These are phyloP conservation scores for Colletotrichum horii DNA, from an alignment of 2,329 filamentous ascomycete species.

Conservation along the genomic window DNA sequence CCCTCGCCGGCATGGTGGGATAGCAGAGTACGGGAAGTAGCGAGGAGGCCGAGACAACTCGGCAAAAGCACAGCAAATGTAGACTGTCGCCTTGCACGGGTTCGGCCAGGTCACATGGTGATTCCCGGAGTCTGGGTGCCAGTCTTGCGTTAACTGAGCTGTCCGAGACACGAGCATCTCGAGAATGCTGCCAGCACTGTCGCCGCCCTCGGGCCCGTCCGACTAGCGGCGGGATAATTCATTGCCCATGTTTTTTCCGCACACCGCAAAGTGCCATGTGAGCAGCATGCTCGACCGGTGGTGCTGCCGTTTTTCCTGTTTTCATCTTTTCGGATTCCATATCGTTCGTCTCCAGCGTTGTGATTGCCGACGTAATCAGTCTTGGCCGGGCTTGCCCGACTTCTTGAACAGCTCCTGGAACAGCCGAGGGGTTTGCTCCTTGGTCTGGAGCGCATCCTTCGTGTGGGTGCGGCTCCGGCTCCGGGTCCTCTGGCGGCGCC, in stretches of 20 bases:
- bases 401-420: slow-evolving; percentile 5
- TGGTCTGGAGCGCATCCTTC: not conserved
- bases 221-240: not conserved
- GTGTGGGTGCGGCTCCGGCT: slow-evolving; percentile 38
- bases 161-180: not conserved
- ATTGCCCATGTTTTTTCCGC: not conserved
- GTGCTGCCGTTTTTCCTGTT: not conserved
- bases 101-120: not conserved
- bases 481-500: slow-evolving; percentile 42
- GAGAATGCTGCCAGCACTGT: not conserved
- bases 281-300: not conserved
- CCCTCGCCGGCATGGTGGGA: no score
- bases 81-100: not conserved
- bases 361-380: not conserved
- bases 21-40: not conserved
- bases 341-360: not conserved
- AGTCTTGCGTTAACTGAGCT: slow-evolving; percentile 13
- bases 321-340: not conserved
- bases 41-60: not conserved
- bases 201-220: not conserved
- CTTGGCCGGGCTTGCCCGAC: not conserved
- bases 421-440: slow-evolving; percentile 4
- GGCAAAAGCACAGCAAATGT: not conserved
- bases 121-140: not conserved
- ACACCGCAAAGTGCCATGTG: not conserved